Evolutionary conservation across 352 stramenopile species (phyloP).

Genomic region (Discostella stelligera): DNA sequence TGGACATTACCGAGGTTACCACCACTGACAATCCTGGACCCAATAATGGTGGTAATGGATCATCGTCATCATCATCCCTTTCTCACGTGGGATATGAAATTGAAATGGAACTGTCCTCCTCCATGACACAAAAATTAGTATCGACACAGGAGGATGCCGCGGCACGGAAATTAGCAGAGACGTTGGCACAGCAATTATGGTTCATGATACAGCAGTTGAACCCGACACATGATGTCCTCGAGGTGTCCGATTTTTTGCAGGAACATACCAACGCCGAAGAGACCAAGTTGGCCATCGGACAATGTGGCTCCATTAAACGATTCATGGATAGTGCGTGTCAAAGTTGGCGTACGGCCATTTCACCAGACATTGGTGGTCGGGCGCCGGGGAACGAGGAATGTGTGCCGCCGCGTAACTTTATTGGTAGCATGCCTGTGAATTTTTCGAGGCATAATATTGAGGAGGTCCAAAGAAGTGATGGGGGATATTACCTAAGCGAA

Average conservation of each 20-base stretch:
- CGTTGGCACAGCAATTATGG: slow-evolving; percentile 69
- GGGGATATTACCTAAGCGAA: slow-evolving; percentile 79
- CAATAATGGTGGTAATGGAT: slow-evolving; percentile 10
- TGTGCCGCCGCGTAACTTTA: slow-evolving; percentile 71
- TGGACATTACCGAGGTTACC: slow-evolving; percentile 81
- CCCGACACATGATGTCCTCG: slow-evolving; percentile 67
- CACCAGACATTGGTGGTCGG: slow-evolving; percentile 5
- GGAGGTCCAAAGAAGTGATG: slow-evolving; percentile 64
- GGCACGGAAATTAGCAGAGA: slow-evolving; percentile 47
- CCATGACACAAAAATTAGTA: slow-evolving; percentile 64
- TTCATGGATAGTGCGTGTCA: slow-evolving; percentile 61
- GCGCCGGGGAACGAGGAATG: slow-evolving; percentile 17
- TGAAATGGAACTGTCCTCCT: slow-evolving; percentile 68
- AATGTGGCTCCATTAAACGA: slow-evolving; percentile 64
- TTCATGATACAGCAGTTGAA: slow-evolving; percentile 78
- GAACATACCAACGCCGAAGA: slow-evolving; percentile 60
- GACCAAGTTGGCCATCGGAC: slow-evolving; percentile 63
- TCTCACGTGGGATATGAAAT: slow-evolving; percentile 70
- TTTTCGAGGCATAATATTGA: slow-evolving; percentile 83
- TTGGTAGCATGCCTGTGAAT: slow-evolving; percentile 80
- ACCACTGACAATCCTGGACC: slow-evolving; percentile 39
- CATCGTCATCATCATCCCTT: not conserved
- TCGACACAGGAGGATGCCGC: slow-evolving; percentile 49
- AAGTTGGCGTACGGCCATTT: slow-evolving; percentile 41
- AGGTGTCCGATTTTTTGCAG: slow-evolving; percentile 71